These are phyloP conservation scores for Polyplosphaeria fusca DNA, from an alignment of 495 filamentous ascomycete species.

Conservation along the genomic window DNA sequence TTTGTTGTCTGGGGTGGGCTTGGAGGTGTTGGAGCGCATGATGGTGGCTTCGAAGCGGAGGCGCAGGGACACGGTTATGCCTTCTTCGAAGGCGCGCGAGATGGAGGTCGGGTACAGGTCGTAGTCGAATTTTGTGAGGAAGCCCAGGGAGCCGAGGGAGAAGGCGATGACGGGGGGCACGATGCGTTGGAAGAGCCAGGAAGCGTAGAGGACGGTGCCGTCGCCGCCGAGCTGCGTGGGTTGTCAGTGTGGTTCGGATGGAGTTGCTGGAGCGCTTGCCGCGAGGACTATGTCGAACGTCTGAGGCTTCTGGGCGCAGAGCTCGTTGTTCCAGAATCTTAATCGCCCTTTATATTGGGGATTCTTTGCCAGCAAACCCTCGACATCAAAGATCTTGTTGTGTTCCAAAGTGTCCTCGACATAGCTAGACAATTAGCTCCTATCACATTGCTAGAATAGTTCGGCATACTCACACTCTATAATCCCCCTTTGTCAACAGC, in stretches of 20 bases:
- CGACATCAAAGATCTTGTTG: constrained; percentile 67
- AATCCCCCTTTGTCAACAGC: constrained; percentile 70
- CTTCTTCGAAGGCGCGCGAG: constrained; percentile 69
- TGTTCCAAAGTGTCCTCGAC: constrained; percentile 72
- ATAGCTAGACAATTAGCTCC: too few species aligned
- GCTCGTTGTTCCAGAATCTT: constrained; percentile 76
- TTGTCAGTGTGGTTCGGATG: not conserved
- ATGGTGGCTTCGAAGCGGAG: constrained; percentile 92
- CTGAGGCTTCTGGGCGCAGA: constrained; percentile 74
- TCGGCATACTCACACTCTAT: constrained; percentile 66
- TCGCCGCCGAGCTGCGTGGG: constrained; percentile 73
- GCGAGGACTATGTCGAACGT: constrained; percentile 92
- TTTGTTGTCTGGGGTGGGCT: not conserved
- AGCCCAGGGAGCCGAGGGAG: constrained; percentile 84
- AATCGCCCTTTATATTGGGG: constrained; percentile 58
- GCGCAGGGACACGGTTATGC: constrained; percentile 82
- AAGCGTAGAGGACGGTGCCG: constrained; percentile 91
- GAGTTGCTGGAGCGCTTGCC: constrained; percentile 27
- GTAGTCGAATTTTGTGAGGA: constrained; percentile 95
- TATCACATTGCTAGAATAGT: too few species aligned
- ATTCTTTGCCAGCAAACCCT: constrained; percentile 57
- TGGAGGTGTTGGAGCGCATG: constrained; percentile 66
- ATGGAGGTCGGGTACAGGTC: constrained; percentile 67
- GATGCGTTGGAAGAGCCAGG: constrained; percentile 95
- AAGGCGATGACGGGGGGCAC: constrained; percentile 93